A percentile compares a stretch with the other conserved stretches of the same genome.
Evolutionary conservation across 2,329 filamentous ascomycete species (phyloP).

Genomic region (Colletotrichum musae): DNA sequence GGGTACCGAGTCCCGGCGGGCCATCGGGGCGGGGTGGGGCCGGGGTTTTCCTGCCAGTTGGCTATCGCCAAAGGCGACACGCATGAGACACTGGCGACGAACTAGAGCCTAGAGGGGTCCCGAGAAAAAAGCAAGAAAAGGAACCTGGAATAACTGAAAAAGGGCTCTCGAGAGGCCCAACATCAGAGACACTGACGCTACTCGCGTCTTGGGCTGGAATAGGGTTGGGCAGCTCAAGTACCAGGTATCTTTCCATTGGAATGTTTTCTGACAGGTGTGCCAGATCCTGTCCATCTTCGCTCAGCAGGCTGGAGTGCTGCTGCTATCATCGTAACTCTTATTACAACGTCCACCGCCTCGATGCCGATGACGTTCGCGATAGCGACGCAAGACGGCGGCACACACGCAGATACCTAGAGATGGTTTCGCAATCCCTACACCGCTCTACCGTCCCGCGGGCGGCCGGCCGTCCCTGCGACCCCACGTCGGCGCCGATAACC

Average conservation of each 20-base stretch:
- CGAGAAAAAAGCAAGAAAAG: neutral
- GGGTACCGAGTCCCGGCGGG: no score
- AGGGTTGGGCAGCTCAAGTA: neutral
- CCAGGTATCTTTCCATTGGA: neutral
- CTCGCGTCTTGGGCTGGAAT: neutral
- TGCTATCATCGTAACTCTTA: no score
- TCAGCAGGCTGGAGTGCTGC: neutral
- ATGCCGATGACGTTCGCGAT: no score
- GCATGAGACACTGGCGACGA: neutral
- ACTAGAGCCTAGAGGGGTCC: neutral
- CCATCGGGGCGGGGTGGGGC: no score
- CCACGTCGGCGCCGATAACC: no score
- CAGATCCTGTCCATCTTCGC: no score
- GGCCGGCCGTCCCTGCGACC: neutral
- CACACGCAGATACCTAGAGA: neutral
- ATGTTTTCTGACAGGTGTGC: neutral
- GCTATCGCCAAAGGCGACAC: no score
- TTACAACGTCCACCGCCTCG: no score
- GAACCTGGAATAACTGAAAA: neutral
- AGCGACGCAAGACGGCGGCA: neutral
- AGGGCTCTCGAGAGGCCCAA: neutral
- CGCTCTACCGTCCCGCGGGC: conserved; percentile 4
- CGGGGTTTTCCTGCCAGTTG: no score
- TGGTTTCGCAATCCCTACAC: conserved; percentile 6
- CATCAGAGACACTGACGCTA: neutral